Conservation (phyloP, 306 rosid genomes). For the Vigna angularis region DNA sequence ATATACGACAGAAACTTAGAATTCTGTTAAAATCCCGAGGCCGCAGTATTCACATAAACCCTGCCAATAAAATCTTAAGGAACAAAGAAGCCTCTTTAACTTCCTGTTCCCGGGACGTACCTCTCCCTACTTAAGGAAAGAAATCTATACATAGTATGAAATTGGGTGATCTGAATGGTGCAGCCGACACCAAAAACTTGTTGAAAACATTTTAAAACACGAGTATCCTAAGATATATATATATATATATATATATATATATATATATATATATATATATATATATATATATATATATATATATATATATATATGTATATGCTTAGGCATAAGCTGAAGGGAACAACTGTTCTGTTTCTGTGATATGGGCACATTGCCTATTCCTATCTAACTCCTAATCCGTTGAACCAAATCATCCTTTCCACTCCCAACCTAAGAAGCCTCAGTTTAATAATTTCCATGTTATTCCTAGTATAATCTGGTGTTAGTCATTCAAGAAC, state of each 20-base stretch:
- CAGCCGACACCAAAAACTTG: not conserved
- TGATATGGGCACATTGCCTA: not conserved
- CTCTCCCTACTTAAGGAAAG: conserved; percentile 18
- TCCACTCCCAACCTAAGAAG: not conserved
- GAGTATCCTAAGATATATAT: not conserved
- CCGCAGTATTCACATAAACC: not conserved
- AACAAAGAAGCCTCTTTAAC: conserved; percentile 10
- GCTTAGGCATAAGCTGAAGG: not conserved
- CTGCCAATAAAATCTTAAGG: conserved; percentile 3
- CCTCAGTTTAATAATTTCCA: not conserved
- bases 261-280: too few relatives aligned
- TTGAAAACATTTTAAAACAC: not conserved
- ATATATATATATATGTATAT: too few relatives aligned
- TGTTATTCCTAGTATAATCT: conserved; percentile 15
- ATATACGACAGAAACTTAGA: conserved; percentile 2
- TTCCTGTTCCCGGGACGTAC: not conserved
- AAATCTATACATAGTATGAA: not conserved
- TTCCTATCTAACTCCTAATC: conserved; percentile 23
- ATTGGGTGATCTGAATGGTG: not conserved
- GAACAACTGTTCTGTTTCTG: not conserved
- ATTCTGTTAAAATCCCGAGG: not conserved
- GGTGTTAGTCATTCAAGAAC: not conserved
- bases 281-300: too few relatives aligned
- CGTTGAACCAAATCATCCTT: conserved; percentile 24
- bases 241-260: too few relatives aligned